Percentiles rank a stretch among this genome's conserved stretches.
Conservation (phyloP, 2,329 filamentous ascomycete genomes). For the Pezicula neosporulosa region DNA sequence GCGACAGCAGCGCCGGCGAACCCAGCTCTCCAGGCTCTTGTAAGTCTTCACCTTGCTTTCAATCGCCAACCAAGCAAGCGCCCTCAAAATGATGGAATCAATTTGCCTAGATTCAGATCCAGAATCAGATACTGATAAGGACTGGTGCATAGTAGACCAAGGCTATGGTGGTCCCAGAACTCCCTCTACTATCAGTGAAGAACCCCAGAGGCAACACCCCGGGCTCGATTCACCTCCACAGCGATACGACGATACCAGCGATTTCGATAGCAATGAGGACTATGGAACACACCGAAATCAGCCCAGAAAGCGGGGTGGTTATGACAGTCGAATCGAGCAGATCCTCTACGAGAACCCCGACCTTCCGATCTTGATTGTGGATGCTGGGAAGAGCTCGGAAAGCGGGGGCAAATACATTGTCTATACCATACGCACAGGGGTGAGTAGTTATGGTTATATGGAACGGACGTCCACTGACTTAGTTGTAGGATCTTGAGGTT, state of each 20-base stretch:
- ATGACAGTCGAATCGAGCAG: constrained; percentile 95
- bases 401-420: constrained; percentile 92
- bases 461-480: constrained; percentile 13
- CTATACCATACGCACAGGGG: constrained; percentile 93
- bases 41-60: constrained; percentile 38
- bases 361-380: constrained; percentile 84
- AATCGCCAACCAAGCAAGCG: neutral
- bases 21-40: constrained; percentile 55
- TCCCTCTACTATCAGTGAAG: constrained; percentile 64
- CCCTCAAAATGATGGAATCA: constrained; percentile 32
- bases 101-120: constrained; percentile 31
- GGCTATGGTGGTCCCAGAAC: constrained; percentile 42
- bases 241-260: constrained; percentile 32
- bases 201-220: constrained; percentile 38
- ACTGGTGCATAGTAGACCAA: constrained; percentile 46
- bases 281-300: constrained; percentile 35
- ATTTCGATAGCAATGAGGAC: constrained; percentile 47
- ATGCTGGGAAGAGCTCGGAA: constrained; percentile 92
- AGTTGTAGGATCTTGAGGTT: constrained; percentile 81
- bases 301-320: constrained; percentile 75
- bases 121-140: constrained; percentile 36
- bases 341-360: constrained; percentile 94
- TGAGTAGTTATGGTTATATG: constrained; percentile 37
- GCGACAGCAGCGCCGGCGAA: constrained; percentile 69
- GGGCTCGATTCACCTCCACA: constrained; percentile 13